Percentiles rank a stretch among this genome's conserved stretches.
Conservation (phyloP, 2,329 filamentous ascomycete species). For the Berkeleyomyces basicola region DNA sequence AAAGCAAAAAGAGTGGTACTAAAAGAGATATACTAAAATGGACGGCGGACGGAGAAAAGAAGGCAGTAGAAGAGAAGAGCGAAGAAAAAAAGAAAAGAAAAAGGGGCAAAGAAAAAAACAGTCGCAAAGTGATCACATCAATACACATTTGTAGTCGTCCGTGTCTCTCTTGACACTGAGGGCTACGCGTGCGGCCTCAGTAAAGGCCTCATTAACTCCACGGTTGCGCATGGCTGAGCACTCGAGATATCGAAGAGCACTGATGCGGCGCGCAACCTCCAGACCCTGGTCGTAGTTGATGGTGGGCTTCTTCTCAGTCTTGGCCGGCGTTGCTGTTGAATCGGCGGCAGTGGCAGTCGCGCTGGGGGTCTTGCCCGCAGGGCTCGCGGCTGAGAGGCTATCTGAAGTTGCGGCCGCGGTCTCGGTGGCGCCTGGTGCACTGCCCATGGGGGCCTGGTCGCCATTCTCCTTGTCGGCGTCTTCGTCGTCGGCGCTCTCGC, state of each 20-base stretch:
- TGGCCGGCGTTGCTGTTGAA: conserved; percentile 17
- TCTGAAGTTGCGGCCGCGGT: background rate
- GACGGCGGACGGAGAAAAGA: background rate
- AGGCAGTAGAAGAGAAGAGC: background rate
- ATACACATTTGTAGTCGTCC: conserved; percentile 41
- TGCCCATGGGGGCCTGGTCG: conserved; percentile 22
- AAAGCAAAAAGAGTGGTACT: conserved; percentile 1
- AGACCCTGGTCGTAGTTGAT: conserved; percentile 87
- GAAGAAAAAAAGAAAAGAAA: background rate
- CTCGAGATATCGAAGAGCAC: conserved; percentile 86
- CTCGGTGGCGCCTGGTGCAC: background rate
- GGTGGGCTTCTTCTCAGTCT: conserved; percentile 47
- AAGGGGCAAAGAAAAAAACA: background rate
- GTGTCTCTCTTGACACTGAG: conserved; percentile 53
- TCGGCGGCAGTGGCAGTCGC: conserved; percentile 26
- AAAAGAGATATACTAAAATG: background rate
- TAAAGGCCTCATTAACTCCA: conserved; percentile 96
- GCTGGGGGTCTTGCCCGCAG: background rate
- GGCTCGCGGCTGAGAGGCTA: background rate
- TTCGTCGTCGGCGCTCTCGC: conserved; percentile 59
- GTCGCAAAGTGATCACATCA: conserved; percentile 35
- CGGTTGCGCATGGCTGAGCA: conserved; percentile 97
- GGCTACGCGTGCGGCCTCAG: conserved; percentile 88
- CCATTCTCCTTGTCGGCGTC: conserved; percentile 35
- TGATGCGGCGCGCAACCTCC: conserved; percentile 79